phyloP scores from a whole-genome alignment of 768 basidiomycete species.

The Hypholoma sublateritium region DNA sequence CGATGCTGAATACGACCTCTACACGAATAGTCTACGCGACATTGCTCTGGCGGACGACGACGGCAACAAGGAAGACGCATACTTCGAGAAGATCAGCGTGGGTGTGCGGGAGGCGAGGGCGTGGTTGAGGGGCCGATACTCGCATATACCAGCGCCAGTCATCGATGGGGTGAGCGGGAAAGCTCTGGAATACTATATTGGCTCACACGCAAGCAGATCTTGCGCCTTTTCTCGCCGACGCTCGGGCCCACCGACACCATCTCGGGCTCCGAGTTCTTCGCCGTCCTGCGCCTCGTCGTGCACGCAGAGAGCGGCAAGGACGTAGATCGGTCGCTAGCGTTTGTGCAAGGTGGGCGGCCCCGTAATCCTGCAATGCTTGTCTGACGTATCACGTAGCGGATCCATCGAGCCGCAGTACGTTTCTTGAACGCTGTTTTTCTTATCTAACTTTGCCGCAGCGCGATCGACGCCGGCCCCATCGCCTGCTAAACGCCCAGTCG shows the following conservation, averaged over 20 bases:
- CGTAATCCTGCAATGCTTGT: not conserved
- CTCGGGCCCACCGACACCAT: slow-evolving; percentile 53
- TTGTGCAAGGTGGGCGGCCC: slow-evolving; percentile 66
- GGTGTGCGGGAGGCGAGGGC: slow-evolving; percentile 69
- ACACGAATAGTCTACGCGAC: slow-evolving; percentile 60
- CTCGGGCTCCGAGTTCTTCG: slow-evolving; percentile 75
- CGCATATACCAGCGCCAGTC: slow-evolving; percentile 44
- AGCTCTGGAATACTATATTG: not conserved
- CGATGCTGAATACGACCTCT: slow-evolving; percentile 68
- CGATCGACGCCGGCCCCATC: slow-evolving; percentile 17
- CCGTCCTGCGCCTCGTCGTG: slow-evolving; percentile 62
- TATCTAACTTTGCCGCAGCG: not conserved
- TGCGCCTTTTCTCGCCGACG: slow-evolving; percentile 61
- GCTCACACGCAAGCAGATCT: slow-evolving; percentile 43
- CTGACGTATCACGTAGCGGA: not conserved
- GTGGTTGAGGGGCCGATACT: slow-evolving; percentile 74
- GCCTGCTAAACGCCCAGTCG: slow-evolving; percentile 18
- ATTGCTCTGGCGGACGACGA: slow-evolving; percentile 38
- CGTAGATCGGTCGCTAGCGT: slow-evolving; percentile 66
- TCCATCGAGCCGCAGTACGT: not conserved
- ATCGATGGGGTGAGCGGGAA: slow-evolving; percentile 57
- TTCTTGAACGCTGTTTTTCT: not conserved
- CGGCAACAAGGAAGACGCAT: slow-evolving; percentile 38
- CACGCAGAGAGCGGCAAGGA: slow-evolving; percentile 63
- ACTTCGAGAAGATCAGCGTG: slow-evolving; percentile 54